Evolutionary conservation across 371 early-diverging fungal species (phyloP).

Genomic region (Mortierella sp.): DNA sequence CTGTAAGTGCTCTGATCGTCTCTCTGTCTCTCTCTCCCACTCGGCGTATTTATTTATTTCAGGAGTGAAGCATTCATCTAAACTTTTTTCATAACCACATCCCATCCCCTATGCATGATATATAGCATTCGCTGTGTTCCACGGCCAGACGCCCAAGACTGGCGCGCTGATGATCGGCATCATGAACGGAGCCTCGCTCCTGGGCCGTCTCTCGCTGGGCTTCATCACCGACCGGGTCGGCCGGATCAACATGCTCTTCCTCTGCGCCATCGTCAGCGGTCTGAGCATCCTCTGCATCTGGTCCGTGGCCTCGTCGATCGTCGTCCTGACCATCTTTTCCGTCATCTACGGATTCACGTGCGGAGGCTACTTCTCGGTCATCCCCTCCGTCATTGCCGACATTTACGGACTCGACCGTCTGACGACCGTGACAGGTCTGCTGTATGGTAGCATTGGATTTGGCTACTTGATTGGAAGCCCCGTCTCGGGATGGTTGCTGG

Average conservation of each 20-base stretch:
- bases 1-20: slow-evolving; percentile 24
- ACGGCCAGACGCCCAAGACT: slow-evolving; percentile 54
- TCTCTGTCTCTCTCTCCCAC: neutral
- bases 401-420: slow-evolving; percentile 62
- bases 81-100: neutral
- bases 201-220: slow-evolving; percentile 67
- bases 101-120: neutral
- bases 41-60: neutral
- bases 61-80: neutral
- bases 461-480: slow-evolving; percentile 63
- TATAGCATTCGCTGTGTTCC: slow-evolving; percentile 50
- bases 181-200: slow-evolving; percentile 69
- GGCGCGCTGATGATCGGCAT: slow-evolving; percentile 68
- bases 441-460: slow-evolving; percentile 58
- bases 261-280: slow-evolving; percentile 60
- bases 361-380: slow-evolving; percentile 63
- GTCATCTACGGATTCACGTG: slow-evolving; percentile 66
- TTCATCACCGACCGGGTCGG: slow-evolving; percentile 66
- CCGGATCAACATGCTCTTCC: slow-evolving; percentile 64
- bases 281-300: slow-evolving; percentile 55
- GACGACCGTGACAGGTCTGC: slow-evolving; percentile 55
- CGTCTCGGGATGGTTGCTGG: slow-evolving; percentile 52
- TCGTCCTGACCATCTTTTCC: slow-evolving; percentile 31
- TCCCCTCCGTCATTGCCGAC: slow-evolving; percentile 63
- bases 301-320: slow-evolving; percentile 39